Conservation (phyloP, 257 asterid species). For the Nicotiana undulata region DNA sequence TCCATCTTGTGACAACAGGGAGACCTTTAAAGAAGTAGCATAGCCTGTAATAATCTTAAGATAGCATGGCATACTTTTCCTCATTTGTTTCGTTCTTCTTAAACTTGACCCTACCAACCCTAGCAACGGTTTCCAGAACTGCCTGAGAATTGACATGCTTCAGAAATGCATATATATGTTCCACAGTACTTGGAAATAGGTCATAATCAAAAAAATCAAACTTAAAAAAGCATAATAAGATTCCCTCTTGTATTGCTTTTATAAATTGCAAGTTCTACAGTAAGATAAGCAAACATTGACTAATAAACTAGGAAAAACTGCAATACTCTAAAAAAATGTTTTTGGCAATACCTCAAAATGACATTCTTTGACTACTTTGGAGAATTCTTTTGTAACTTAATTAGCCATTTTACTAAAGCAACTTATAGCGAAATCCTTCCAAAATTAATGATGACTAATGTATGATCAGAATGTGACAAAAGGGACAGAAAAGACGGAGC, state of each 20-base stretch:
- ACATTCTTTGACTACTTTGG: neutral
- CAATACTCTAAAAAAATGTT: neutral
- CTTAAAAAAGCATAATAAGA: neutral
- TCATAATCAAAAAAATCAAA: neutral
- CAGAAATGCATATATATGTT: neutral
- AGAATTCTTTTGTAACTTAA: neutral
- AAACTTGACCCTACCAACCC: constrained; percentile 76
- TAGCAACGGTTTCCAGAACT: constrained; percentile 80
- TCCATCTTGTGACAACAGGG: constrained; percentile 1
- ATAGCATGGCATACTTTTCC: constrained; percentile 51
- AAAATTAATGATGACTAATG: neutral
- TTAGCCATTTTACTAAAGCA: neutral
- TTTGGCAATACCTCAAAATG: neutral
- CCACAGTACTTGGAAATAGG: neutral
- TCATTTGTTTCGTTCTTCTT: constrained; percentile 76
- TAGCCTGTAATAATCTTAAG: constrained; percentile 13
- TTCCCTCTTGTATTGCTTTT: neutral
- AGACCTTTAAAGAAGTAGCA: constrained; percentile 6
- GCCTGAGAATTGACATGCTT: constrained; percentile 48
- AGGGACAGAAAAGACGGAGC: neutral
- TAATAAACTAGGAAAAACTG: neutral
- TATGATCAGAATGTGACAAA: neutral
- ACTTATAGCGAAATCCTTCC: neutral
- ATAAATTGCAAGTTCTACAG: neutral
- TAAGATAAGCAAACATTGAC: neutral